Evolutionary conservation across 129 eudicot genomes (phyloP).

Genomic region (Centella asiatica): DNA sequence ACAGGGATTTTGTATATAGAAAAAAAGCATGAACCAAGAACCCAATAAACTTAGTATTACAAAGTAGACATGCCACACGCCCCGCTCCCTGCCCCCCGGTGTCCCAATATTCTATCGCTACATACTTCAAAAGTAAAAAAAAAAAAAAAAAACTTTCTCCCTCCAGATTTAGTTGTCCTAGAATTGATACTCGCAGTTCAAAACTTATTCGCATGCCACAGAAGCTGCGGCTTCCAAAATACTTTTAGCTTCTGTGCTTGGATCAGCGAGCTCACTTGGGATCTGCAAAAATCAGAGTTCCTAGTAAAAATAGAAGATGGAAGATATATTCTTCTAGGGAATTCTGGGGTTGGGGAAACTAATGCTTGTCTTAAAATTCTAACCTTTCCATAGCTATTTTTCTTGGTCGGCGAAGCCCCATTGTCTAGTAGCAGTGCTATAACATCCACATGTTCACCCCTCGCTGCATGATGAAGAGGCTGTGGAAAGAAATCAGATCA

Average conservation of each 20-base stretch:
- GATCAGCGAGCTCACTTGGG: conserved; percentile 69
- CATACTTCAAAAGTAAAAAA: no score
- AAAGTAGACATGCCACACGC: no score
- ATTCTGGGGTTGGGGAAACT: no score
- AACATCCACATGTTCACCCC: conserved; percentile 68
- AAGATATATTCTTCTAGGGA: no score
- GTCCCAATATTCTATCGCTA: no score
- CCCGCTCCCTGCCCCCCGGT: no score
- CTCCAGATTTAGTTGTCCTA: background rate
- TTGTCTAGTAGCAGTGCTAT: conserved; percentile 50
- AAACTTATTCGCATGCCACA: conserved; percentile 12
- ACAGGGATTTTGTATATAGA: no score
- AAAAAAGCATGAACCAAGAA: no score
- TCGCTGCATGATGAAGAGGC: conserved; percentile 98
- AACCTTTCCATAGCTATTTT: conserved; percentile 72
- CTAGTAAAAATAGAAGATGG: background rate
- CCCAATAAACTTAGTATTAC: no score
- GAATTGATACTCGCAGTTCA: background rate
- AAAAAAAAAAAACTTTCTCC: background rate
- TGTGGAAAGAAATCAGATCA: conserved; percentile 1
- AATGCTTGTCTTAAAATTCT: conserved; percentile 6
- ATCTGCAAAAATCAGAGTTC: conserved; percentile 31
- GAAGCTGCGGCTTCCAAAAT: conserved; percentile 47
- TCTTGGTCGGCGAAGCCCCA: conserved; percentile 64
- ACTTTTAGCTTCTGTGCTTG: conserved; percentile 45